Base-by-base conservation (phyloP, 2,329 filamentous ascomycete genomes). In the Colletotrichum sp. region DNA sequence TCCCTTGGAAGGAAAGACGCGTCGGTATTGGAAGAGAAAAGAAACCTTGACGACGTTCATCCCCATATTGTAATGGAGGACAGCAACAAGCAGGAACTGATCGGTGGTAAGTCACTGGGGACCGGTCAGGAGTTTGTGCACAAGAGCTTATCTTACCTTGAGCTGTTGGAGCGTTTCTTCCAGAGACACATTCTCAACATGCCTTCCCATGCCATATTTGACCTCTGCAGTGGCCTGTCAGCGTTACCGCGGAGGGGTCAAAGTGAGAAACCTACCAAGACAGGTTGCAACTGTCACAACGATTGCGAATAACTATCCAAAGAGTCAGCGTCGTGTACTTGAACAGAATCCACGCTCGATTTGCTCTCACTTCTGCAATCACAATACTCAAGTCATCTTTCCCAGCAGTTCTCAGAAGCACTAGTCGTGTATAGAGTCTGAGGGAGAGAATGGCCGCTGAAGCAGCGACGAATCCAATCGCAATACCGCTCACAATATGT, bases 11-110 rank as follows among this genome's bases (percentile, higher is more conserved):
- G 79, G 77, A 65, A 84, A 84, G 62, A 84, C 82, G 36, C 82
- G 81, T 64, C 81, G 80, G 71, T 83, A 84, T 68, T 83, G 82
- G 64, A 83, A 77, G n/a, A 83, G 76, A 68, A 84, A 82, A 8
- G 80, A 81, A 2, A 83, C 77, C 59, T 84, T 84, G 68, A 81
- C 80, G 18, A 83, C 77, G 68, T 83, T 82, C 78, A 82, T 81
- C 36, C 78, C 81, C 66, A 82, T 39, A 57, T 83, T 84, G 77
- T 84, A 84, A 55, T 78, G 72, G 24, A 83, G 75, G 30, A 83
- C 80, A 34, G 44, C 72, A 55, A 78, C 77, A 39, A 81, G 78
- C 21, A 83, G 78, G 55, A 78, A 79, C 82, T 83, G 60, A 5
- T 36, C 52, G 9, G 16, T 39, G n/a, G 65, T 62, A 21, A 63